These are phyloP conservation scores for Phaeomoniella chlamydospora DNA, from an alignment of 2,329 filamentous ascomycete species.

Conservation along the genomic window DNA sequence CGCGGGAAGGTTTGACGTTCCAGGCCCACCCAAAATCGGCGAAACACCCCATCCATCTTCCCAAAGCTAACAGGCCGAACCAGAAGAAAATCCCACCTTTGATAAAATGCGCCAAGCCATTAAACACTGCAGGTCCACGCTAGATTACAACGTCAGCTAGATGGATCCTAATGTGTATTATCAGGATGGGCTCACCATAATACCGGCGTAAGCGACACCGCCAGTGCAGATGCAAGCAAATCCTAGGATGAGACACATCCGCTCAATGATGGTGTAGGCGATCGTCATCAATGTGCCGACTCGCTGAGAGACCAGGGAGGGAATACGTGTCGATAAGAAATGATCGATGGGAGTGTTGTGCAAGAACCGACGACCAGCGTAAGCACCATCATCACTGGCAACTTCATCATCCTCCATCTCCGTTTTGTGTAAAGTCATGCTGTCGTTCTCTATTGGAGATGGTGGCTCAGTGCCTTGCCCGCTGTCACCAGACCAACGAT, in stretches of 20 bases:
- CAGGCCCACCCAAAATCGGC: conserved; percentile 88
- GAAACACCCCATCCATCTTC: conserved; percentile 82
- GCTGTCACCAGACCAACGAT: conserved; percentile 55
- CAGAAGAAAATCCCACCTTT: conserved; percentile 94
- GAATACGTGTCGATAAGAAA: conserved; percentile 39
- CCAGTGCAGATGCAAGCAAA: conserved; percentile 61
- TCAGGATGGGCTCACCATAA: conserved; percentile 52
- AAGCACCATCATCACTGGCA: neutral
- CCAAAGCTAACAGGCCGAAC: conserved; percentile 75
- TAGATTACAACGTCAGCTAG: conserved; percentile 1
- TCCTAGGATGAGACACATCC: conserved; percentile 62
- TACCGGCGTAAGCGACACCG: conserved; percentile 61
- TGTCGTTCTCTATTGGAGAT: conserved; percentile 43
- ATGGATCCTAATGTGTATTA: neutral
- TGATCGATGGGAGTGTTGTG: conserved; percentile 30
- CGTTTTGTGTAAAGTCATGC: conserved; percentile 29
- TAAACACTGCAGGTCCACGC: conserved; percentile 51
- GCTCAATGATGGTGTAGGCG: conserved; percentile 56
- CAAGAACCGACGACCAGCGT: conserved; percentile 14
- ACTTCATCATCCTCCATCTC: conserved; percentile 30
- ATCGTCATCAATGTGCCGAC: conserved; percentile 35
- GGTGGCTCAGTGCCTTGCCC: conserved; percentile 60
- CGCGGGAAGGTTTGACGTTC: conserved; percentile 60
- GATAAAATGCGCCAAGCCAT: conserved; percentile 80
- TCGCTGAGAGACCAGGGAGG: conserved; percentile 39